These are phyloP conservation scores for Alternaria burnsii DNA, from an alignment of 2,329 filamentous ascomycete species.

Conservation along the genomic window DNA sequence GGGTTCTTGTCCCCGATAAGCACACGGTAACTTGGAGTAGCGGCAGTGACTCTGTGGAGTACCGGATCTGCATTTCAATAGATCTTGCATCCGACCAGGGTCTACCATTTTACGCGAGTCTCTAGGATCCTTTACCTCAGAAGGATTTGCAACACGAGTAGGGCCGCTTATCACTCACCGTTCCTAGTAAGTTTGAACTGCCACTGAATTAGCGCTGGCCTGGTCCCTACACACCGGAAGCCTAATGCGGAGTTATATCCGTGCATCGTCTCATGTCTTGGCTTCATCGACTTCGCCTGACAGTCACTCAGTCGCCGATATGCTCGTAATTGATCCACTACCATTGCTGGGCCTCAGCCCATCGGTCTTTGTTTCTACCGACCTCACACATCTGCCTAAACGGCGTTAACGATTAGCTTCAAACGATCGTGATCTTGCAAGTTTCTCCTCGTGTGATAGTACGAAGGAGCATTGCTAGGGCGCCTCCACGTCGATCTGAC, in stretches of 20 bases:
- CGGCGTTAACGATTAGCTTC: not conserved
- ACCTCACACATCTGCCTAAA: conserved; percentile 6
- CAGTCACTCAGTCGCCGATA: conserved; percentile 23
- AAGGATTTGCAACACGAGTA: conserved; percentile 3
- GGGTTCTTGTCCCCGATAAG: conserved; percentile 4
- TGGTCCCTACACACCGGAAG: not conserved
- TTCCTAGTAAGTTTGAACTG: conserved; percentile 9
- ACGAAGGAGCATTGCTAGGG: not conserved
- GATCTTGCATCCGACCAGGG: conserved; percentile 15
- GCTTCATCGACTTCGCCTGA: conserved; percentile 15
- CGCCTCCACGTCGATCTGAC: conserved; percentile 5
- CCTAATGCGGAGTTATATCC: conserved; percentile 7
- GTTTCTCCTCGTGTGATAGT: not conserved
- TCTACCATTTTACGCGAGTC: conserved; percentile 13
- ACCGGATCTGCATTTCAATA: conserved; percentile 18
- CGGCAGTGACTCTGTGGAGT: conserved; percentile 11
- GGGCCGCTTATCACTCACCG: conserved; percentile 9
- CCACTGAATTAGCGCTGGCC: conserved; percentile 3
- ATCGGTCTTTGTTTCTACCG: conserved; percentile 10
- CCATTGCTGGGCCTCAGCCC: conserved; percentile 16
- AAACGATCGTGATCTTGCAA: not conserved
- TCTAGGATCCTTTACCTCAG: conserved; percentile 2
- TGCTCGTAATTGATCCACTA: conserved; percentile 16
- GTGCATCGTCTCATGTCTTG: conserved; percentile 13
- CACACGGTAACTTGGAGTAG: conserved; percentile 1